Evolutionary conservation across 1,284 basidiomycete genomes (phyloP).

Genomic region (Grifola frondosa): DNA sequence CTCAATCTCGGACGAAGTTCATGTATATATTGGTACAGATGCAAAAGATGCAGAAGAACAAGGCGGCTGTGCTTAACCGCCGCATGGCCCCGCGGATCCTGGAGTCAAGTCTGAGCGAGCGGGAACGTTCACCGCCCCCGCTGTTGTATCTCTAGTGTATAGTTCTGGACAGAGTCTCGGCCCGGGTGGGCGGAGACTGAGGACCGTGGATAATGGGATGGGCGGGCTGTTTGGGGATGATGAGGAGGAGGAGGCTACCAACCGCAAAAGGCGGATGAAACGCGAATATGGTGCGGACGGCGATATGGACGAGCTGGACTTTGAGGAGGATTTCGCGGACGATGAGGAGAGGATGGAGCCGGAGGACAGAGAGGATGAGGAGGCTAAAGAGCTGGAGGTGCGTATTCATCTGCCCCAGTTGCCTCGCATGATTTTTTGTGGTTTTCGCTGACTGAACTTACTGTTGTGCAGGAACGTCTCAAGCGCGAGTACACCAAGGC

Average conservation of each 20-base stretch:
- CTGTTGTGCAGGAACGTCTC: slow-evolving; percentile 64
- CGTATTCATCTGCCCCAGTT: slow-evolving; percentile 15
- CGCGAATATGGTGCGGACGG: slow-evolving; percentile 68
- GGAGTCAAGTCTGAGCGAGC: slow-evolving; percentile 62
- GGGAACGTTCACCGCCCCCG: slow-evolving; percentile 35
- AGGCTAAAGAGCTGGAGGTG: slow-evolving; percentile 84
- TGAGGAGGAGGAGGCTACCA: slow-evolving; percentile 62
- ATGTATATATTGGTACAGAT: slow-evolving; percentile 34
- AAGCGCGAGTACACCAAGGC: slow-evolving; percentile 80
- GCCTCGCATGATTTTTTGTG: neutral
- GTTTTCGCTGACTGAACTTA: slow-evolving; percentile 1
- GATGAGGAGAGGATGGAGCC: slow-evolving; percentile 79
- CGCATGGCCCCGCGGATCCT: no score
- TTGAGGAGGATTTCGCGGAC: slow-evolving; percentile 83
- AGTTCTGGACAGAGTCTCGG: slow-evolving; percentile 54
- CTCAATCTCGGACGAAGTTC: neutral
- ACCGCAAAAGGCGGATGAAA: slow-evolving; percentile 43
- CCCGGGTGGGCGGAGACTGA: slow-evolving; percentile 61
- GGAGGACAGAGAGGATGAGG: slow-evolving; percentile 76
- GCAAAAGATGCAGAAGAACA: slow-evolving; percentile 60
- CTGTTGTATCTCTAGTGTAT: slow-evolving; percentile 49
- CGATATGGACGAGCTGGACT: slow-evolving; percentile 79
- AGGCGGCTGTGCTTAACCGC: slow-evolving; percentile 69
- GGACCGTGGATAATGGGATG: slow-evolving; percentile 61
- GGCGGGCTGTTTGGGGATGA: slow-evolving; percentile 61